phyloP scores from a whole-genome alignment of 2,329 filamentous ascomycete genomes.

The Sphaerostilbella broomeana region DNA sequence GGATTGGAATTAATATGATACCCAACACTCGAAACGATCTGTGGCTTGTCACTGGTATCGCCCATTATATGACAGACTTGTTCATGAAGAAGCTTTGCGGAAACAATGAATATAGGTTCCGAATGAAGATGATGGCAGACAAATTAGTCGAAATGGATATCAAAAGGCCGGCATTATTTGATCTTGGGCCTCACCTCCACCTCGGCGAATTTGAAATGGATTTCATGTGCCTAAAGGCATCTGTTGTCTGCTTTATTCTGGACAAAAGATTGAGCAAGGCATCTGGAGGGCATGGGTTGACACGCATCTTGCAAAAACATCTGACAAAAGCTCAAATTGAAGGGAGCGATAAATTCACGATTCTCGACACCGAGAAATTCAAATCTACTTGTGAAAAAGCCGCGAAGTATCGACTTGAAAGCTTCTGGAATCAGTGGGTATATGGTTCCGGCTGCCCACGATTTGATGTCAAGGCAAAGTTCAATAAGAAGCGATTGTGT shows the following conservation, averaged over 20 bases:
- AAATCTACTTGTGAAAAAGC: constrained; percentile 80
- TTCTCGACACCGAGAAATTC: constrained; percentile 71
- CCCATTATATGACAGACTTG: constrained; percentile 90
- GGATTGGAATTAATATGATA: constrained; percentile 89
- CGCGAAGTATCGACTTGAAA: constrained; percentile 77
- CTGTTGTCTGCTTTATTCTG: constrained; percentile 86
- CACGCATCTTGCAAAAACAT: constrained; percentile 77
- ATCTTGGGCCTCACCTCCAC: constrained; percentile 70
- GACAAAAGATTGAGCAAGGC: constrained; percentile 87
- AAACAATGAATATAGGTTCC: constrained; percentile 89
- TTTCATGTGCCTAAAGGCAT: constrained; percentile 85
- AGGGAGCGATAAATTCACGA: constrained; percentile 55
- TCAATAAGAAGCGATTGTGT: constrained; percentile 96
- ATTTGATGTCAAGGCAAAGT: constrained; percentile 79
- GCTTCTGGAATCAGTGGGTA: constrained; percentile 93
- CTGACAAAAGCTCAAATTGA: constrained; percentile 76
- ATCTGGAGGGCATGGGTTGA: constrained; percentile 71
- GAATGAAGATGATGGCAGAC: constrained; percentile 80
- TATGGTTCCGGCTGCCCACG: constrained; percentile 80
- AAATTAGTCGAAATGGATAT: constrained; percentile 74
- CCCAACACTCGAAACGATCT: constrained; percentile 73
- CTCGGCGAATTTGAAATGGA: constrained; percentile 81
- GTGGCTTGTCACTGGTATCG: constrained; percentile 85
- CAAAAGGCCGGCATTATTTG: constrained; percentile 72
- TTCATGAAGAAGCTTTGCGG: constrained; percentile 89